Evolutionary conservation across 2,329 filamentous ascomycete species (phyloP), one percentile per base, ranked within the genome.

Genomic region (Xylaria sp.): DNA sequence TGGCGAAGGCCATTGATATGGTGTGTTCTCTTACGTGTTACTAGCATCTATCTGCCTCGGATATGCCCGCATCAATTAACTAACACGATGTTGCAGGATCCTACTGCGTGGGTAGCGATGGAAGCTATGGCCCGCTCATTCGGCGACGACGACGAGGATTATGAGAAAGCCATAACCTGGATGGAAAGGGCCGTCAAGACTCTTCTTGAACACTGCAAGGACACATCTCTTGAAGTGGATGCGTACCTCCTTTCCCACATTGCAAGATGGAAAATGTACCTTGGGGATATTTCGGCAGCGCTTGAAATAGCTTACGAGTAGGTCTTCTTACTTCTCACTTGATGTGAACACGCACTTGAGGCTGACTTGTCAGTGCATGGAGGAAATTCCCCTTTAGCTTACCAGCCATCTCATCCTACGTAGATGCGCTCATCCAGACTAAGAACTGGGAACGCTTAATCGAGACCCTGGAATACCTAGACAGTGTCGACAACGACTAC

Each of bases 101-200:
- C 59, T 31, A 62, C 31, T 3, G 59, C 59, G 13, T 62, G 59
- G 59, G 59, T 62, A 9, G 59, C 59, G 10, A 62, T 62, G 59
- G 59, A 62, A 43, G 59, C 59, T 3, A 54, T 36, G 39, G 59
- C 48, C 3, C 59, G 59, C 23, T 62, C 33, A 31, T 8, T 62
- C 8, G 59, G 59, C 23, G 59, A 62, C 36, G 23, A 62, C 10
- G 23, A 62, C 15, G 20, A 39, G 46, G 59, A 62, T 6, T 54
- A 54, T 9, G 59, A 62, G 59, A 43, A 54, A 8, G 59, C 59
- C 20, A 62, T 62, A 46, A 6, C 59, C 12, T 62, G 59, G 59
- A 62, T 62, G 59, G 59, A 62, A 28, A 52, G 59, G 18, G 59
- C 48, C 7, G 48, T 62, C 25, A 13, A 62, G 49, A 62, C 49